Evolutionary conservation across 768 basidiomycete species (phyloP).

Genomic region (Amyloporia xantha): DNA sequence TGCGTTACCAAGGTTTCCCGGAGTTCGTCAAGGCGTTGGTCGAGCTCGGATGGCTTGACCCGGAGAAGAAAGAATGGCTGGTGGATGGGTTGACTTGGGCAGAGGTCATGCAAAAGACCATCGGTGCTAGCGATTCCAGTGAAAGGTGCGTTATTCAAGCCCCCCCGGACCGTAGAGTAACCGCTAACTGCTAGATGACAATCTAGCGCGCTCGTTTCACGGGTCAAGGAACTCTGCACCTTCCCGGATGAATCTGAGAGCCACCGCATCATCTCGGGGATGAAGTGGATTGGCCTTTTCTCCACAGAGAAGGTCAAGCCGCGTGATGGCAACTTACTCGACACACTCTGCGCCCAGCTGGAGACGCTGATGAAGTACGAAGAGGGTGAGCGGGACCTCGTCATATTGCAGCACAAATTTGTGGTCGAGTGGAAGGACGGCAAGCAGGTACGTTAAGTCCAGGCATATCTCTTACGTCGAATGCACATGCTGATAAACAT

Average conservation of each 20-base stretch:
- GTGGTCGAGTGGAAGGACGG: slow-evolving; percentile 87
- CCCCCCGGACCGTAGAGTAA: neutral
- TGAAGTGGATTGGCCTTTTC: slow-evolving; percentile 93
- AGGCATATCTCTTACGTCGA: slow-evolving; percentile 14
- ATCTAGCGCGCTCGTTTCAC: slow-evolving; percentile 61
- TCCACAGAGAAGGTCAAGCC: slow-evolving; percentile 56
- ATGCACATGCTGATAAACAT: neutral
- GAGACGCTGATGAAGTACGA: slow-evolving; percentile 93
- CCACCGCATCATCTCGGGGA: slow-evolving; percentile 77
- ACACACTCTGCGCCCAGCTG: slow-evolving; percentile 87
- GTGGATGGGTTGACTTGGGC: slow-evolving; percentile 73
- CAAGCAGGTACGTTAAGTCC: slow-evolving; percentile 50
- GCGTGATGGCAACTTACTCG: slow-evolving; percentile 74
- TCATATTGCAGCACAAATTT: slow-evolving; percentile 99
- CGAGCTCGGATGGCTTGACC: slow-evolving; percentile 80
- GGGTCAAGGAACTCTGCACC: slow-evolving; percentile 59
- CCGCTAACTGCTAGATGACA: too few species aligned
- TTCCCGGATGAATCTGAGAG: slow-evolving; percentile 71
- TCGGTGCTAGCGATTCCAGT: slow-evolving; percentile 56
- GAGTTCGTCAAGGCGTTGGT: slow-evolving; percentile 88
- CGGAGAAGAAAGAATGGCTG: slow-evolving; percentile 71
- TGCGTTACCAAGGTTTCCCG: slow-evolving; percentile 96
- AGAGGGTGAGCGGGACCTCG: slow-evolving; percentile 85
- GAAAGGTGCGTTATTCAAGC: slow-evolving; percentile 63
- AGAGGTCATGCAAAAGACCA: slow-evolving; percentile 70